Conservation (phyloP, 2,329 filamentous ascomycete genomes). For the Talaromyces islandicus region DNA sequence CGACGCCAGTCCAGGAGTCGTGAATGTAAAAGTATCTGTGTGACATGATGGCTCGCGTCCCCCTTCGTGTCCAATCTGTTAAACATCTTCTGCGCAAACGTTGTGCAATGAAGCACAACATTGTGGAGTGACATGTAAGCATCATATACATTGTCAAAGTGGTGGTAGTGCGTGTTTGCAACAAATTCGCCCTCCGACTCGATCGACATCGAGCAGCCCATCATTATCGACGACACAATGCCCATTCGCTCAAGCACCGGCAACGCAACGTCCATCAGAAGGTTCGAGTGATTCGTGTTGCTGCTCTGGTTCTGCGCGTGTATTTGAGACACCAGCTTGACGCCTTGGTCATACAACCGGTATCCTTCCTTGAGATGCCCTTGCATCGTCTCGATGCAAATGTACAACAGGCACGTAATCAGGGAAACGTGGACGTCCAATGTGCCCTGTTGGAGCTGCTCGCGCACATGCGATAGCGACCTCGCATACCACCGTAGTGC, state of each 20-base stretch:
- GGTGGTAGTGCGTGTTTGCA: background rate
- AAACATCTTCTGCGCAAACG: background rate
- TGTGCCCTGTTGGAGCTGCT: constrained; percentile 19
- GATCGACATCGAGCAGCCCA: background rate
- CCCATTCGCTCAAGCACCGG: background rate
- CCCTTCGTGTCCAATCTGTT: background rate
- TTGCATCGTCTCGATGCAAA: constrained; percentile 26
- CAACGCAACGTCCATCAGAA: background rate
- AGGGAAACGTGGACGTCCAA: constrained; percentile 23
- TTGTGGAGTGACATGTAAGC: background rate
- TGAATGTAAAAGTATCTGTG: background rate
- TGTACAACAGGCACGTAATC: constrained; percentile 26
- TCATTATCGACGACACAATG: background rate
- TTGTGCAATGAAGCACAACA: background rate
- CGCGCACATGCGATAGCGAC: constrained; percentile 21
- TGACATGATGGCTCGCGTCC: background rate
- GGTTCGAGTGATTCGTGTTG: background rate
- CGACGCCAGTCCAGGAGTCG: background rate
- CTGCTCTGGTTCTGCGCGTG: background rate
- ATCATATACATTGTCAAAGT: background rate
- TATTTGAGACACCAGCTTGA: constrained; percentile 5
- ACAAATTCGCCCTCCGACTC: background rate
- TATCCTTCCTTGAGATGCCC: constrained; percentile 20
- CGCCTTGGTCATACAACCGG: constrained; percentile 23
- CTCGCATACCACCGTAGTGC: constrained; percentile 23